phyloP scores from a whole-genome alignment of 2,329 filamentous ascomycete genomes.

The Aspergillus sp. region DNA sequence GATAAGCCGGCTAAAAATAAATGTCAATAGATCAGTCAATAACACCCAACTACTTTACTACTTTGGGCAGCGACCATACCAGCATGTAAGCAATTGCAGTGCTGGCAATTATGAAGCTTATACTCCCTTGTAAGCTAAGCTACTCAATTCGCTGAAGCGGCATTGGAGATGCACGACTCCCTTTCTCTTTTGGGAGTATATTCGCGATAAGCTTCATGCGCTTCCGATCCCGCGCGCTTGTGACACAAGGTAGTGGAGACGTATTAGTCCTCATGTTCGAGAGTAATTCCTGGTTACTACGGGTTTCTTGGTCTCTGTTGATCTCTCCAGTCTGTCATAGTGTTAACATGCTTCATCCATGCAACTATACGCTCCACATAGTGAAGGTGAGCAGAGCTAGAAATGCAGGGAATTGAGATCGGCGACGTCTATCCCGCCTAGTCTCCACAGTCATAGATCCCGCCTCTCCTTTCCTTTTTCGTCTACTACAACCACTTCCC shows the following conservation, averaged over 20 bases:
- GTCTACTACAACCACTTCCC: neutral
- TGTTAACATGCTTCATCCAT: neutral
- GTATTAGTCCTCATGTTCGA: no score
- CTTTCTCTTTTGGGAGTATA: neutral
- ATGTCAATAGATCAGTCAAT: constrained; percentile 5
- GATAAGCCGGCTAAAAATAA: constrained; percentile 21
- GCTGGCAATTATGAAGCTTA: neutral
- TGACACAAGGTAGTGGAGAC: neutral
- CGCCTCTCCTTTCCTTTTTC: neutral
- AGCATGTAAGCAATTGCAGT: neutral
- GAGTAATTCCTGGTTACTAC: no score
- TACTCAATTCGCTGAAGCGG: neutral
- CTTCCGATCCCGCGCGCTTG: neutral
- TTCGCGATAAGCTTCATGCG: neutral
- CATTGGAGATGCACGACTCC: neutral
- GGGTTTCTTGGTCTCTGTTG: no score
- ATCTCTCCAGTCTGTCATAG: neutral
- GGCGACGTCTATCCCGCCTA: neutral
- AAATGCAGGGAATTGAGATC: neutral
- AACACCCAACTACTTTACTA: neutral
- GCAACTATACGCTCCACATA: neutral
- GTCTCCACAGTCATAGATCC: neutral
- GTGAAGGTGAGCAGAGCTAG: neutral
- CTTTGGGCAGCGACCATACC: neutral
- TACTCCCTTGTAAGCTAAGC: no score